These are phyloP conservation scores for Penicillium glabrum DNA, from an alignment of 2,329 filamentous ascomycete species.

Conservation along the genomic window DNA sequence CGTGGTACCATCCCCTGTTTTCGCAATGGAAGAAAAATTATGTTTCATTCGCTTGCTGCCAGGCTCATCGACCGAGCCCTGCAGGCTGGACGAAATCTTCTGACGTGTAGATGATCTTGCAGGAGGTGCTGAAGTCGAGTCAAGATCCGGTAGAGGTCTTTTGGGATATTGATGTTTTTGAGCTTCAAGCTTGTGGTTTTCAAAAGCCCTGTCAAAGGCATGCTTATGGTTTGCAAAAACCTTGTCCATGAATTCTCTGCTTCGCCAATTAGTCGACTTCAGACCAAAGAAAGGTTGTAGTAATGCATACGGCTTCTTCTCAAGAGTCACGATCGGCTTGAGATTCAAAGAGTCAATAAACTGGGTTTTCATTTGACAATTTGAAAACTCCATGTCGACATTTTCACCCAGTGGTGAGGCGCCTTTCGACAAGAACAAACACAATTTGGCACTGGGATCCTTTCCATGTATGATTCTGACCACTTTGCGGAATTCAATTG, in stretches of 20 bases:
- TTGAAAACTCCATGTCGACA: conserved; percentile 32
- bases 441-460: conserved; percentile 28
- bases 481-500: conserved; percentile 25
- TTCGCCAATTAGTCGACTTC: background rate
- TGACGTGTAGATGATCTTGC: conserved; percentile 22
- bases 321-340: conserved; percentile 8
- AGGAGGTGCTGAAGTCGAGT: conserved; percentile 5
- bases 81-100: conserved; percentile 33
- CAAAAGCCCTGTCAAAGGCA: conserved; percentile 30
- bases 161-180: conserved; percentile 13
- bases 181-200: conserved; percentile 5
- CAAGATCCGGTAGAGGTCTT: conserved; percentile 13
- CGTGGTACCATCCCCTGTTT: background rate
- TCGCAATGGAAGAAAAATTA: background rate
- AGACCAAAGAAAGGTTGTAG: background rate
- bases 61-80: conserved; percentile 19
- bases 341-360: conserved; percentile 19
- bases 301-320: conserved; percentile 27
- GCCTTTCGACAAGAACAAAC: conserved; percentile 26
- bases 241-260: conserved; percentile 36
- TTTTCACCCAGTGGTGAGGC: conserved; percentile 10
- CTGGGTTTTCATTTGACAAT: conserved; percentile 17
- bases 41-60: background rate
- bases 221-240: background rate
- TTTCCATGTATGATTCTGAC: conserved; percentile 18